Percentiles rank a stretch among this genome's conserved stretches.
These are phyloP conservation scores for Auricularia auricula-judae DNA, from an alignment of 768 basidiomycete genomes.

Conservation along the genomic window DNA sequence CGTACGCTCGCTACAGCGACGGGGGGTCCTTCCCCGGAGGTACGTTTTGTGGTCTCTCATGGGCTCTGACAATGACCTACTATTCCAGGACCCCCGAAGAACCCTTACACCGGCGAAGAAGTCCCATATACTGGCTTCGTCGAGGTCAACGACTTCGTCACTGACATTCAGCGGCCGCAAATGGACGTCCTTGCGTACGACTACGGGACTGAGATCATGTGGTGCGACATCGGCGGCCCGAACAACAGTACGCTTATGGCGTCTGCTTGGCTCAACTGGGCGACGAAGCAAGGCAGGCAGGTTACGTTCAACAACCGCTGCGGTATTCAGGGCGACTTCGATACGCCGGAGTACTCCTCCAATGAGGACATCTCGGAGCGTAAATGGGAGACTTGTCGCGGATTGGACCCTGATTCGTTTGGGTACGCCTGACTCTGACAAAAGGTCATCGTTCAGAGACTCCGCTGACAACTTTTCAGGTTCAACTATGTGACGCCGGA, in stretches of 20 bases:
- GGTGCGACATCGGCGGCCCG: conserved; percentile 42
- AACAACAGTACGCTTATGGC: conserved; percentile 4
- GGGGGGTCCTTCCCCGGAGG: not conserved
- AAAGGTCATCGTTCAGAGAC: not conserved
- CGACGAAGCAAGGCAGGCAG: conserved; percentile 8
- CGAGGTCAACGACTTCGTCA: conserved; percentile 37
- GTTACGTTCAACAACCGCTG: conserved; percentile 11
- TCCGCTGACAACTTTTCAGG: conserved; percentile 23
- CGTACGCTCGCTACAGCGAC: not conserved
- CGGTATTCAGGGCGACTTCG: conserved; percentile 10
- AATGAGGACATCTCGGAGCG: conserved; percentile 35
- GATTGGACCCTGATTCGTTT: conserved; percentile 19
- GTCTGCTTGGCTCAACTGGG: conserved; percentile 11
- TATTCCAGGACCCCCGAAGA: conserved; percentile 15
- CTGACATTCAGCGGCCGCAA: conserved; percentile 39
- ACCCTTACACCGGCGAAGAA: conserved; percentile 33
- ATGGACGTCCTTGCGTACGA: conserved; percentile 36
- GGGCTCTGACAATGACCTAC: not conserved
- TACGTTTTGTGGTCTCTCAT: not conserved
- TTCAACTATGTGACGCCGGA: conserved; percentile 14
- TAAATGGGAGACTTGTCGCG: conserved; percentile 49
- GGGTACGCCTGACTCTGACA: not conserved
- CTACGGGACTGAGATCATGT: conserved; percentile 43
- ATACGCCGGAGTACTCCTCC: conserved; percentile 17
- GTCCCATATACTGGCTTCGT: conserved; percentile 42